phyloP scores from a whole-genome alignment of 2,329 filamentous ascomycete species.

The Stachybotrys echinatus region DNA sequence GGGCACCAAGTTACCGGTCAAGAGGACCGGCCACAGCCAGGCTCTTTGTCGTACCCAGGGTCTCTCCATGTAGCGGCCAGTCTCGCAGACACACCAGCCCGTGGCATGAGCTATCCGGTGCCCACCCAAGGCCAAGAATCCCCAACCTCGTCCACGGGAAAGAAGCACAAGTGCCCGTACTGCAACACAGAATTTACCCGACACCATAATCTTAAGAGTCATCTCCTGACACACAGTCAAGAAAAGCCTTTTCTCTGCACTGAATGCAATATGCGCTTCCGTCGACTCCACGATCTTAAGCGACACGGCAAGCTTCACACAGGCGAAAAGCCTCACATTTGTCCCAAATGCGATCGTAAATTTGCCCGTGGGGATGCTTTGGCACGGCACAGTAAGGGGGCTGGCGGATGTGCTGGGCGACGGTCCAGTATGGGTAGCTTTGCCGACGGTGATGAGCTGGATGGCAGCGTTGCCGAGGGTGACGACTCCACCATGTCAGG shows the following conservation, averaged over 20 bases:
- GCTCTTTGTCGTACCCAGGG: conserved; percentile 51
- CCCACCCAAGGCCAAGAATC: conserved; percentile 35
- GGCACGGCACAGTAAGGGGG: conserved; percentile 90
- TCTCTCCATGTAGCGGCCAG: conserved; percentile 36
- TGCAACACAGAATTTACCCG: conserved; percentile 96
- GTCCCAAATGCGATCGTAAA: conserved; percentile 87
- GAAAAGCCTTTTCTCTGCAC: conserved; percentile 96
- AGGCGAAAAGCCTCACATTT: conserved; percentile 91
- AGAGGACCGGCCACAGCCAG: conserved; percentile 45
- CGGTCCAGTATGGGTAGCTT: conserved; percentile 82
- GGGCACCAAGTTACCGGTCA: conserved; percentile 38
- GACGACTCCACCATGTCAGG: conserved; percentile 55
- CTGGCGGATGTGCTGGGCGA: conserved; percentile 89
- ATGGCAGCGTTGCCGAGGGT: conserved; percentile 39
- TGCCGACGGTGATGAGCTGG: conserved; percentile 70
- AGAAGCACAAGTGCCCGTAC: conserved; percentile 95
- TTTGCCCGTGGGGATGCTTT: conserved; percentile 95
- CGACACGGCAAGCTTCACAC: conserved; percentile 95
- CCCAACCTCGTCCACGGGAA: conserved; percentile 59
- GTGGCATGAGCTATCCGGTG: conserved; percentile 56
- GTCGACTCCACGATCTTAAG: conserved; percentile 90
- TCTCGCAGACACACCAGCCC: conserved; percentile 38
- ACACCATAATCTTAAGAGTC: conserved; percentile 96
- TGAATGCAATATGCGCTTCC: conserved; percentile 88
- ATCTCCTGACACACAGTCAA: conserved; percentile 94